A percentile compares a stretch with the other conserved stretches of the same genome.
Conservation (phyloP, 768 basidiomycete genomes). For the Lactifluus piperatus region DNA sequence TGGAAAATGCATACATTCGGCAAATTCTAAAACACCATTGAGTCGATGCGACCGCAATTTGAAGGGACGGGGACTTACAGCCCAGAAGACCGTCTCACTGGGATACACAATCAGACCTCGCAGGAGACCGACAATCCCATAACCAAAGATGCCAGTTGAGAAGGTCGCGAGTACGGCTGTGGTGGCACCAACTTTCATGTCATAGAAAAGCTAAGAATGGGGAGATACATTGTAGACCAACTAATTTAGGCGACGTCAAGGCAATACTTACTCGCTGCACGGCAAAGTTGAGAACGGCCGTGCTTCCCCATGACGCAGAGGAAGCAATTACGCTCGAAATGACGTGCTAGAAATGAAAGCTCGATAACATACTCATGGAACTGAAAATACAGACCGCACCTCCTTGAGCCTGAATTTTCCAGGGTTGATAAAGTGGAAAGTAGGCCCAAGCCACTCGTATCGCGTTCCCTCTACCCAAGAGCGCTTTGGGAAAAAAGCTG, state of each 20-base stretch:
- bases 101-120: slow-evolving; percentile 53
- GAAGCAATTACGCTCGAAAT: slow-evolving; percentile 48
- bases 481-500: slow-evolving; percentile 35
- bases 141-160: slow-evolving; percentile 58
- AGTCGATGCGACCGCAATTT: background rate
- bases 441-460: slow-evolving; percentile 32
- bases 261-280: slow-evolving; percentile 40
- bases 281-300: slow-evolving; percentile 51
- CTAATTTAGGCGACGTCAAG: background rate
- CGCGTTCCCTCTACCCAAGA: slow-evolving; percentile 38
- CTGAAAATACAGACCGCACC: slow-evolving; percentile 26
- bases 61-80: slow-evolving; percentile 27
- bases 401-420: slow-evolving; percentile 52
- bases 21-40: slow-evolving; percentile 32
- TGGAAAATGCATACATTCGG: slow-evolving; percentile 55
- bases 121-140: slow-evolving; percentile 50
- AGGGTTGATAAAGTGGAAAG: slow-evolving; percentile 45
- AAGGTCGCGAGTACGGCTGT: slow-evolving; percentile 55
- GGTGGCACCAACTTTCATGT: slow-evolving; percentile 43
- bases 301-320: slow-evolving; percentile 44
- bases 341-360: slow-evolving; percentile 38
- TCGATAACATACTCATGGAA: background rate
- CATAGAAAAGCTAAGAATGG: slow-evolving; percentile 43
- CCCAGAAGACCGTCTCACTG: slow-evolving; percentile 58
- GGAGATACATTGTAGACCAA: background rate